phyloP scores from a whole-genome alignment of 2,329 filamentous ascomycete species.

The Ascochyta pisi region DNA sequence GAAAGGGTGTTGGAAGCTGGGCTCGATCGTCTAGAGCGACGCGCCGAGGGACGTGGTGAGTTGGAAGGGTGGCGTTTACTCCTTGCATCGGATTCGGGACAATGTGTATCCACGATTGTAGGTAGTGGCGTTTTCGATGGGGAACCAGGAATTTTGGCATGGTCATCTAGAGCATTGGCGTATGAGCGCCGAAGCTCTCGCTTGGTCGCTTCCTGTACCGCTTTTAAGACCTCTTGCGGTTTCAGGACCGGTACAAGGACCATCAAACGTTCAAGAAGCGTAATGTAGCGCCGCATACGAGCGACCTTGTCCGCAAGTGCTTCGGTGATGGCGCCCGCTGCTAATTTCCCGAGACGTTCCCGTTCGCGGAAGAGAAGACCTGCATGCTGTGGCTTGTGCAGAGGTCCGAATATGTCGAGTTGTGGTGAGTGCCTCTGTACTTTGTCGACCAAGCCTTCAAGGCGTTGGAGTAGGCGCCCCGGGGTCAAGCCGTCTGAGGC shows the following conservation, averaged over 20 bases:
- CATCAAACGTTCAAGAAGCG: conserved; percentile 41
- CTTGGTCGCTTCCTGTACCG: conserved; percentile 32
- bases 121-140: neutral
- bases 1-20: neutral
- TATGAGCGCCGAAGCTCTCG: conserved; percentile 33
- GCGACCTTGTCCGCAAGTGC: conserved; percentile 34
- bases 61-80: conserved; percentile 12
- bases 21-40: conserved; percentile 22
- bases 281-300: conserved; percentile 38
- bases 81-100: conserved; percentile 5
- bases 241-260: conserved; percentile 31
- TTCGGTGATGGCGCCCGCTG: conserved; percentile 25
- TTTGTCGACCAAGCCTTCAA: conserved; percentile 46
- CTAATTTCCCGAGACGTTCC: conserved; percentile 35
- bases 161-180: conserved; percentile 24
- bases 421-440: conserved; percentile 36
- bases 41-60: neutral
- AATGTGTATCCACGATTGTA: conserved; percentile 8
- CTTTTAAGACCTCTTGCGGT: conserved; percentile 24
- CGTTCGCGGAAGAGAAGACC: conserved; percentile 37
- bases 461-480: conserved; percentile 42
- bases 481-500: conserved; percentile 34
- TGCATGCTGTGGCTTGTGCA: conserved; percentile 34
- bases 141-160: neutral
- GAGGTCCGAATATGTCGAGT: conserved; percentile 38